phyloP scores from a whole-genome alignment of 1,139 yeast genomes.

The Hemisphaericaspora xylanilytica region DNA sequence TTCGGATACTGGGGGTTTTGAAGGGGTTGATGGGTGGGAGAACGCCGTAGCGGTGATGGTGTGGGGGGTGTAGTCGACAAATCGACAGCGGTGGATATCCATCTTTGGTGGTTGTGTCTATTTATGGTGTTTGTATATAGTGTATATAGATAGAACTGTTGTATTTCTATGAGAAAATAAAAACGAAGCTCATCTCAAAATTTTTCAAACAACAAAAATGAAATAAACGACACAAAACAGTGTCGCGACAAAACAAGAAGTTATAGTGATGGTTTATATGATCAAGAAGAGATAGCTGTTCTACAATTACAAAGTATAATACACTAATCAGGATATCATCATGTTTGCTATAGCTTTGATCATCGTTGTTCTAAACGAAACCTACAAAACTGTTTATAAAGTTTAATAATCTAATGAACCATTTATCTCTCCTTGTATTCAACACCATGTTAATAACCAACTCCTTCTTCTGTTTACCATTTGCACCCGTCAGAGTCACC shows the following conservation, averaged over 20 bases:
- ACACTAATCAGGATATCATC: no score
- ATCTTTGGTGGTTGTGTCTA: slow-evolving; percentile 29
- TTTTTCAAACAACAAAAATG: not conserved
- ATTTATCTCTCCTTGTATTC: slow-evolving; percentile 45
- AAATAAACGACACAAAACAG: no score
- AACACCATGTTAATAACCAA: slow-evolving; percentile 46
- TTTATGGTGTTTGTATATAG: no score
- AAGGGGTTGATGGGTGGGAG: slow-evolving; percentile 58
- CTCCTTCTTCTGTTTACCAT: slow-evolving; percentile 31
- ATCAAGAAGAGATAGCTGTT: no score
- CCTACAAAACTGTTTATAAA: slow-evolving; percentile 46
- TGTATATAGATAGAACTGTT: not conserved
- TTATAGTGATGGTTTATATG: not conserved
- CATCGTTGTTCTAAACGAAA: no score
- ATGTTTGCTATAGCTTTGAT: not conserved
- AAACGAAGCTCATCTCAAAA: slow-evolving; percentile 7
- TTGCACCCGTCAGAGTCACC: slow-evolving; percentile 30
- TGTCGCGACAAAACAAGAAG: slow-evolving; percentile 1
- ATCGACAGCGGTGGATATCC: slow-evolving; percentile 90
- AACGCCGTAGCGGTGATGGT: slow-evolving; percentile 82
- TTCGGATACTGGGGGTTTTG: slow-evolving; percentile 52
- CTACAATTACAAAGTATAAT: no score
- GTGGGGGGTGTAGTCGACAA: slow-evolving; percentile 86
- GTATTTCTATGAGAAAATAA: no score
- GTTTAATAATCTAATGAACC: slow-evolving; percentile 43